Conservation (phyloP, 1,284 basidiomycete genomes). For the Pascua sp. region DNA sequence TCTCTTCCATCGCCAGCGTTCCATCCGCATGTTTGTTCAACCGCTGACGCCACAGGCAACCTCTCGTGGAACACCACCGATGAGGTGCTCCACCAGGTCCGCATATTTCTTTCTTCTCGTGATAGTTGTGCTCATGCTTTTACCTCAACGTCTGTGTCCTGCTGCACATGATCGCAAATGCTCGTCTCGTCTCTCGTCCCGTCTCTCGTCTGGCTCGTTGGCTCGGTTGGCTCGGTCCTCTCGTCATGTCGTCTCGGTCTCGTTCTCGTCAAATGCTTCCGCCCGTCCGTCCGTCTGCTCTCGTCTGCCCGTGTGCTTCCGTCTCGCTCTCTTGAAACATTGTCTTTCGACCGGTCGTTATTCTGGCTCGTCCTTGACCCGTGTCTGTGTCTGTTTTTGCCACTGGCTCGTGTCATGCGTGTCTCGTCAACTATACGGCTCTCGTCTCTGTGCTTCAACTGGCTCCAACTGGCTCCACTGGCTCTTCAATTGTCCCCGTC, state of each 20-base stretch:
- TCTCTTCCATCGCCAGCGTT: not conserved
- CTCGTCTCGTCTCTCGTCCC: constrained; percentile 11
- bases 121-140: constrained; percentile 68
- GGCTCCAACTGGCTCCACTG: not conserved
- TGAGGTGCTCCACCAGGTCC: constrained; percentile 74
- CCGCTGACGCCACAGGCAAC: constrained; percentile 40
- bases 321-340: constrained; percentile 1
- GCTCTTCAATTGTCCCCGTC: not conserved
- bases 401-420: not conserved
- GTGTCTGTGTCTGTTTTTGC: constrained; percentile 6
- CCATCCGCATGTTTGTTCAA: not conserved
- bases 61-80: constrained; percentile 80
- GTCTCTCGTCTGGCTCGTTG: constrained; percentile 9
- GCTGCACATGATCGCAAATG: constrained; percentile 8
- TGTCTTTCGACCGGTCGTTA: not conserved
- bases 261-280: not conserved
- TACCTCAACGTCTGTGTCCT: constrained; percentile 8
- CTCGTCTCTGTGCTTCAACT: constrained; percentile 4
- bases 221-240: not conserved
- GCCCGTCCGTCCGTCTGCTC: constrained; percentile 1
- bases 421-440: not conserved
- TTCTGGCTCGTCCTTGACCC: constrained; percentile 10
- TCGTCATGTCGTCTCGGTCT: constrained; percentile 12
- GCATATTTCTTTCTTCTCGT: constrained; percentile 53
- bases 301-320: constrained; percentile 15